Conservation (phyloP, 2,329 filamentous ascomycete genomes). For the Fusarium sp. region DNA sequence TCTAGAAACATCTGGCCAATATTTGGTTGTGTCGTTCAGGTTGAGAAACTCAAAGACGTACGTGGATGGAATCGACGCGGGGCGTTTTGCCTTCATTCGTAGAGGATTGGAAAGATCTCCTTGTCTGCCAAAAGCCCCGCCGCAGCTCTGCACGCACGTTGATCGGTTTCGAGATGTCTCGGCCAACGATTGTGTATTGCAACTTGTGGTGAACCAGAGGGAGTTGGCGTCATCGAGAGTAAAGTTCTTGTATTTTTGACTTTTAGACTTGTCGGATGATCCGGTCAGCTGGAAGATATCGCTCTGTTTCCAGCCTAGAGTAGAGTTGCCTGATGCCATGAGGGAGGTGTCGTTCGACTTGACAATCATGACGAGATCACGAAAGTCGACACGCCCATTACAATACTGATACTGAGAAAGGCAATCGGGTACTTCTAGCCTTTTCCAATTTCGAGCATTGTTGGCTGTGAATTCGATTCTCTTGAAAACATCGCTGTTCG, state of each 20-base stretch:
- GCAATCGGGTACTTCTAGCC: background rate
- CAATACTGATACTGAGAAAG: background rate
- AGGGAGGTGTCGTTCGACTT: background rate
- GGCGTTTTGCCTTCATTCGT: background rate
- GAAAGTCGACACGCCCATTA: background rate
- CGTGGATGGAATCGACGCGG: background rate
- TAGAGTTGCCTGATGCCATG: background rate
- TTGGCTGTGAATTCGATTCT: background rate
- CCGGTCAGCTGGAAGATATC: background rate
- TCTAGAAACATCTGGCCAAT: background rate
- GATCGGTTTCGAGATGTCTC: background rate
- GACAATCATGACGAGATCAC: conserved; percentile 2
- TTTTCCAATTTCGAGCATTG: background rate
- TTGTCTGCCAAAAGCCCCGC: background rate
- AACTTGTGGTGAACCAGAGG: background rate
- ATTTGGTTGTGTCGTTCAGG: background rate
- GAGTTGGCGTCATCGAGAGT: background rate
- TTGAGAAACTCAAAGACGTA: background rate
- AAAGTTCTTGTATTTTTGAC: background rate
- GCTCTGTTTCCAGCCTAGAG: background rate
- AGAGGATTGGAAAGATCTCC: background rate
- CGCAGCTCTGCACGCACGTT: background rate
- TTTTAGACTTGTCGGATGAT: background rate
- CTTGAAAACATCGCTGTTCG: background rate
- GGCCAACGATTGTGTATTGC: background rate